These are phyloP conservation scores for Camelina laxa DNA, from an alignment of 345 rosid genomes.

Conservation along the genomic window DNA sequence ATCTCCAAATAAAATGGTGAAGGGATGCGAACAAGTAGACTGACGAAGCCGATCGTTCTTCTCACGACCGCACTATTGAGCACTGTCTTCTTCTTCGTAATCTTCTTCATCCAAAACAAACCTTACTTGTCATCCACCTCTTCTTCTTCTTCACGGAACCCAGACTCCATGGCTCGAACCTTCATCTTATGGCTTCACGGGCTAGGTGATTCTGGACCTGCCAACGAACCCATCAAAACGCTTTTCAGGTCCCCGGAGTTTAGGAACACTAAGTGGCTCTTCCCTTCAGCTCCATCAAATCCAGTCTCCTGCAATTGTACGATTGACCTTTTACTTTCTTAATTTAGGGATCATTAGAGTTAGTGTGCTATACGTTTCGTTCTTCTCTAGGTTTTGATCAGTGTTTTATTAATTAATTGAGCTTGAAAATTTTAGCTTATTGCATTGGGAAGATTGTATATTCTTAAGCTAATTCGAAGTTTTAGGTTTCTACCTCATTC, in stretches of 20 bases:
- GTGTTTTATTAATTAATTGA: background rate
- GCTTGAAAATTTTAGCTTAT: background rate
- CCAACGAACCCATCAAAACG: constrained; percentile 80
- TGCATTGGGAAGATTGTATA: background rate
- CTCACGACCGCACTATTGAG: constrained; percentile 34
- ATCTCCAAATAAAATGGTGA: constrained; percentile 32
- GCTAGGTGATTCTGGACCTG: constrained; percentile 86
- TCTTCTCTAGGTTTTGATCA: background rate
- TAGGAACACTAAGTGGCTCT: constrained; percentile 68
- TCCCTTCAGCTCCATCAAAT: constrained; percentile 81
- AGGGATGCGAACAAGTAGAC: constrained; percentile 39
- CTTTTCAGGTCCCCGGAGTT: constrained; percentile 68
- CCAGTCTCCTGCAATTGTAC: constrained; percentile 70
- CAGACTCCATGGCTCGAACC: constrained; percentile 62
- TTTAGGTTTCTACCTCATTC: background rate
- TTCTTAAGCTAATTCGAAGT: background rate
- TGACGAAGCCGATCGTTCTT: constrained; percentile 37
- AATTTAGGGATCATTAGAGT: background rate
- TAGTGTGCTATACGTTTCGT: background rate
- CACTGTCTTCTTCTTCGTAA: constrained; percentile 40
- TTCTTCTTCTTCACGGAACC: constrained; percentile 38
- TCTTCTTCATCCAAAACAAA: constrained; percentile 39
- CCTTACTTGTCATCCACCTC: constrained; percentile 29
- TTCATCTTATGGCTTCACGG: constrained; percentile 90
- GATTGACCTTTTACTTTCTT: background rate